These are phyloP conservation scores for Ceriops decandra DNA, from an alignment of 345 rosid species.

Conservation along the genomic window DNA sequence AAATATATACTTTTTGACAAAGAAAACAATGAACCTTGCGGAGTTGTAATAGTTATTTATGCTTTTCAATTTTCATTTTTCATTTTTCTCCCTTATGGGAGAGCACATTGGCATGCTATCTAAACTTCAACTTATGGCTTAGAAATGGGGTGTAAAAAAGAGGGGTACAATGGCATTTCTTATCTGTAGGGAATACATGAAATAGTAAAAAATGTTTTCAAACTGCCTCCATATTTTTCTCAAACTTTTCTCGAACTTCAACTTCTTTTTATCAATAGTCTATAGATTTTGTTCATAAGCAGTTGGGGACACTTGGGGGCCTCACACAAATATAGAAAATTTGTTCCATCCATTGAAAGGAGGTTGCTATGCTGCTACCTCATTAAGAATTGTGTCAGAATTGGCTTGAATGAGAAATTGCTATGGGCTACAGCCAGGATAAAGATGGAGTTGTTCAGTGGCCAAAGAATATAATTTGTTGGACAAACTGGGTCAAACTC, in stretches of 20 bases:
- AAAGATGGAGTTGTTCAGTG: no score
- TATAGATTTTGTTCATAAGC: no score
- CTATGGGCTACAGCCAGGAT: no score
- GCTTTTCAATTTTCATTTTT: background rate
- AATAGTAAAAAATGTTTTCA: background rate
- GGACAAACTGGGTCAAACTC: background rate
- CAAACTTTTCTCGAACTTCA: background rate
- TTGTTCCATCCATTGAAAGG: no score
- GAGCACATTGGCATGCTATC: background rate
- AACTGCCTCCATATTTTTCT: background rate
- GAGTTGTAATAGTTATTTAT: background rate
- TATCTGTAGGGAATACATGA: background rate
- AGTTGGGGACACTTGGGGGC: no score
- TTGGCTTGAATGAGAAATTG: no score
- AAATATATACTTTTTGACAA: background rate
- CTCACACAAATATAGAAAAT: no score
- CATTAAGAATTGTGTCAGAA: no score
- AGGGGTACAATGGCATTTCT: background rate
- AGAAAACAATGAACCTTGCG: background rate
- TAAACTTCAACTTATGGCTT: background rate
- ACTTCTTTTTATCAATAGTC: no score
- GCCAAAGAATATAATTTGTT: no score
- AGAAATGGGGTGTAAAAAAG: no score
- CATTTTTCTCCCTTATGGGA: background rate
- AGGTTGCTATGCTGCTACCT: no score